Percentiles rank a stretch among this genome's conserved stretches.
These are phyloP conservation scores for Blastobotrys chiropterorum DNA, from an alignment of 805 yeast genomes.

Conservation along the genomic window DNA sequence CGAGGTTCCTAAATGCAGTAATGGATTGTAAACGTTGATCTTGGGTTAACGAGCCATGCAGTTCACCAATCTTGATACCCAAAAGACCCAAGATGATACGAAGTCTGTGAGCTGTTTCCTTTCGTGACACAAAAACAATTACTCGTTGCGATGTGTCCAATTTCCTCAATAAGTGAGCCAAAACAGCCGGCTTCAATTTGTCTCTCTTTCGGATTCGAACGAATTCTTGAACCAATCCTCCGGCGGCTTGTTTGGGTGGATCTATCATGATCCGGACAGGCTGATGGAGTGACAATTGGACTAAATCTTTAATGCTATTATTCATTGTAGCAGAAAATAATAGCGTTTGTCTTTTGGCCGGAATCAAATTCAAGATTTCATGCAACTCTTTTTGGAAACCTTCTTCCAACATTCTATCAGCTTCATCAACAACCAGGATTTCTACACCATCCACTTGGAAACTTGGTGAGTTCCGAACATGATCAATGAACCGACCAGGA, in stretches of 20 bases:
- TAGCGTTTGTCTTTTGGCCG: constrained; percentile 87
- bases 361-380: constrained; percentile 81
- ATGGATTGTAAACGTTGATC: constrained; percentile 89
- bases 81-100: constrained; percentile 76
- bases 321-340: constrained; percentile 98
- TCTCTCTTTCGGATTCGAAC: constrained; percentile 85
- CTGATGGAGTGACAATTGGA: constrained; percentile 77
- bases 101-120: constrained; percentile 82
- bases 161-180: constrained; percentile 63
- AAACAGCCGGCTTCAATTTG: constrained; percentile 79
- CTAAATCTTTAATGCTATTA: constrained; percentile 79
- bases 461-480: constrained; percentile 88
- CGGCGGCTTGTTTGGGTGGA: constrained; percentile 92
- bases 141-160: constrained; percentile 66
- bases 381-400: constrained; percentile 95
- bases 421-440: constrained; percentile 91
- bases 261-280: constrained; percentile 95
- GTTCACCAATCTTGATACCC: constrained; percentile 70
- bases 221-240: constrained; percentile 87
- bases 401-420: constrained; percentile 98
- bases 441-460: constrained; percentile 89
- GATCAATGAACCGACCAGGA: constrained; percentile 98
- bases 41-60: constrained; percentile 76
- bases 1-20: constrained; percentile 70
- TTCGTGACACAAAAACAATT: constrained; percentile 87